Evolutionary conservation across 805 yeast genomes (phyloP).

Genomic region (Nakazawaea molendinolei): DNA sequence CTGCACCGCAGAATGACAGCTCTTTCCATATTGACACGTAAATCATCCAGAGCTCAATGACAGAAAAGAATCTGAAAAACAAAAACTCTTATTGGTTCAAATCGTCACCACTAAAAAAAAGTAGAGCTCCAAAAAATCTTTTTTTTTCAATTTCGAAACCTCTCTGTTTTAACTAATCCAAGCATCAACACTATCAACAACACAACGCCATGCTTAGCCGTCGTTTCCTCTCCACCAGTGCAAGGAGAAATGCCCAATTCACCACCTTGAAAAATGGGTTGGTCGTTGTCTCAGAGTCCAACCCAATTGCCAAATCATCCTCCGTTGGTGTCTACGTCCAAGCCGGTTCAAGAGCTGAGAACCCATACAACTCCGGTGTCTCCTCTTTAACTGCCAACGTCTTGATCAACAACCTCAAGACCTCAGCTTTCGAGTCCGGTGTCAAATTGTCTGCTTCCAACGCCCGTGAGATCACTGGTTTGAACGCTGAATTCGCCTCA

Average conservation of each 20-base stretch:
- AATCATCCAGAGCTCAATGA: too few relatives aligned
- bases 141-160: neutral
- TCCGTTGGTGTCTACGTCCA: slow-evolving; percentile 66
- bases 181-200: neutral
- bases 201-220: slow-evolving; percentile 29
- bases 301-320: slow-evolving; percentile 47
- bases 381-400: slow-evolving; percentile 55
- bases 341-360: slow-evolving; percentile 77
- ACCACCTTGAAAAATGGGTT: slow-evolving; percentile 72
- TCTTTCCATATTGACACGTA: too few relatives aligned
- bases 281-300: slow-evolving; percentile 62
- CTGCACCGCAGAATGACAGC: too few relatives aligned
- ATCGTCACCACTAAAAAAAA: too few relatives aligned
- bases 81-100: too few relatives aligned
- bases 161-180: neutral
- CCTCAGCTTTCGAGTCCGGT: slow-evolving; percentile 41
- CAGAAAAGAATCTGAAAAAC: too few relatives aligned
- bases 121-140: too few relatives aligned
- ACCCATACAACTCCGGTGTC: slow-evolving; percentile 77
- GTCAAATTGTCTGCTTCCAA: slow-evolving; percentile 47
- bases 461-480: slow-evolving; percentile 61
- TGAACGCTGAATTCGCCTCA: slow-evolving; percentile 57
- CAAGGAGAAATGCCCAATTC: slow-evolving; percentile 47
- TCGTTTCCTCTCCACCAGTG: slow-evolving; percentile 54
- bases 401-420: slow-evolving; percentile 29